Base-by-base conservation (phyloP, 148 eudicot species). In the Pharnaceum exiguum region DNA sequence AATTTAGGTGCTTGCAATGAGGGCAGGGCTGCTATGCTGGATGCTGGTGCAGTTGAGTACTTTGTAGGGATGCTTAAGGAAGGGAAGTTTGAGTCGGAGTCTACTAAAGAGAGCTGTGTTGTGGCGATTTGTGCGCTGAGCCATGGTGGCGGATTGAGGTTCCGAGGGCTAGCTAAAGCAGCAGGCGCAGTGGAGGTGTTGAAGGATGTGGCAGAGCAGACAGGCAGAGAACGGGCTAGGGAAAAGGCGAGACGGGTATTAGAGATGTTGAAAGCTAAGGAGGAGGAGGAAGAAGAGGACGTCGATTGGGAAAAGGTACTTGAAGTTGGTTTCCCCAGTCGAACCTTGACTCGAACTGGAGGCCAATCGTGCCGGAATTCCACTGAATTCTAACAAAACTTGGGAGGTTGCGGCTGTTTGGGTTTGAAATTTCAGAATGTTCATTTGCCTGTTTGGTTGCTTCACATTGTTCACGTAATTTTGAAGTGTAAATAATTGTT, bases 221-320 rank as follows among this genome's bases (percentile, higher is more conserved):
- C 48, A 1, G 44, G 35, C 1, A 55, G 81, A 2, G 81, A 73
- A 55, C 51, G 80, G 31, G 70, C 77, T 0, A 73, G 60, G 59
- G 83, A 75, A 62, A 90, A 84, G 75, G 89, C 77, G 24, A 65
- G 79, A 68, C 69, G 69, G 57, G 74, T 90, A 17, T 10, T 90
- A 63, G 86, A 82, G 71, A 44, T 76, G 60, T 48, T 90, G 72
- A 75, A 53, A 46, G 73, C 72, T 15, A 80, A 67, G 71, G 83
- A 86, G 55, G 97, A 86, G 42, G 97, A 90, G 39, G 90, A 89
- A 26, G 91, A 78, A 35, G 87, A 81, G 57, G 76, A 65, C 25
- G 81, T 84, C 24, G 95, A 90, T 49, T 90, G 95, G 97, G 95
- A 84, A 66, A 84, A 79, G 61, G 71, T 90, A 46, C 89, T 90